Conservation (phyloP, 2,329 filamentous ascomycete species). For the Ceratocystis lukuohia region DNA sequence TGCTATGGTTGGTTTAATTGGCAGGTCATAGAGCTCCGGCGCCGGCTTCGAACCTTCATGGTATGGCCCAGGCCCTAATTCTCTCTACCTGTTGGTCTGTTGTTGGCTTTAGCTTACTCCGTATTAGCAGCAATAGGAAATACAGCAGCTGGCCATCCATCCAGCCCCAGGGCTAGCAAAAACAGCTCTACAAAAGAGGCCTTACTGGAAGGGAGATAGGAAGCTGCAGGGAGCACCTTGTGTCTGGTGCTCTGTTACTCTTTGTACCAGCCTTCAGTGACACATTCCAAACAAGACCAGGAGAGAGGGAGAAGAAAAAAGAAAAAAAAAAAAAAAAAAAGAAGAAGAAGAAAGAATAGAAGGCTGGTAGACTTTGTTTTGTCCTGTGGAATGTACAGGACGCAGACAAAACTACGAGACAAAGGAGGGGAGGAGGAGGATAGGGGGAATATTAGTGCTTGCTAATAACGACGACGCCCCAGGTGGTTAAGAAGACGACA, state of each 20-base stretch:
- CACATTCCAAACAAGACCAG: neutral
- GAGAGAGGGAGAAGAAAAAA: too few species aligned
- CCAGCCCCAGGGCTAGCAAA: neutral
- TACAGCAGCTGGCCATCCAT: neutral
- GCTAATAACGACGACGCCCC: neutral
- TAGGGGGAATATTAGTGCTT: neutral
- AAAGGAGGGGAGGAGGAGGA: neutral
- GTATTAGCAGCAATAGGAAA: neutral
- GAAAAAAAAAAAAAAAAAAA: too few species aligned
- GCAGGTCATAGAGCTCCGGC: too few species aligned
- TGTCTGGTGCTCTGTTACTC: neutral
- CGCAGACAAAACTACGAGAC: neutral
- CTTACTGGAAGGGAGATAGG: neutral
- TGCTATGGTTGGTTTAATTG: neutral
- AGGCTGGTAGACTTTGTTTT: neutral
- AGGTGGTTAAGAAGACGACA: neutral
- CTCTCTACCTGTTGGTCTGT: neutral
- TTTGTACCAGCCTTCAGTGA: neutral
- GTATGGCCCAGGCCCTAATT: neutral
- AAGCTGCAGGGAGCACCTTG: constrained; percentile 1
- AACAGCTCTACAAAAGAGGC: neutral
- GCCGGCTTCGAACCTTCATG: too few species aligned
- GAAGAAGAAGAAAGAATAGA: neutral
- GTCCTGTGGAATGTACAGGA: neutral
- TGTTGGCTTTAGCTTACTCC: neutral